A percentile compares a stretch with the other conserved stretches of the same genome.
These are phyloP conservation scores for Xylariaceae sp. DNA, from an alignment of 2,329 filamentous ascomycete genomes.

Conservation along the genomic window DNA sequence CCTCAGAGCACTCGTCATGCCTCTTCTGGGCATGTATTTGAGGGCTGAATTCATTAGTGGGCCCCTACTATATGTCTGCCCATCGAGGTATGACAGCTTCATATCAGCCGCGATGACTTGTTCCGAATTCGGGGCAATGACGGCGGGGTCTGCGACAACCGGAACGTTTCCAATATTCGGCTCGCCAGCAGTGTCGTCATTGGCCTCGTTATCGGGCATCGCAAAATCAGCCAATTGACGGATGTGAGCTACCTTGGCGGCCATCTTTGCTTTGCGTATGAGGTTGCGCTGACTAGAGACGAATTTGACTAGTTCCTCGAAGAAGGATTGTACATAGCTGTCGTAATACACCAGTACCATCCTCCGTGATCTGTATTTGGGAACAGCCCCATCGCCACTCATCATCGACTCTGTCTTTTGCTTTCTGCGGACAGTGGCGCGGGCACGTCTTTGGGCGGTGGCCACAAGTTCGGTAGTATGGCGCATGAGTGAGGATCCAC, in stretches of 20 bases:
- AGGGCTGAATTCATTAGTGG: constrained; percentile 18
- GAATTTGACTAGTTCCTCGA: constrained; percentile 76
- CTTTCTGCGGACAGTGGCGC: constrained; percentile 45
- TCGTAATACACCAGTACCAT: constrained; percentile 92
- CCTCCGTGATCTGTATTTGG: constrained; percentile 62
- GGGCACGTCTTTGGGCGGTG: constrained; percentile 41
- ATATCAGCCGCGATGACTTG: constrained; percentile 23
- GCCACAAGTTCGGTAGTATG: constrained; percentile 42
- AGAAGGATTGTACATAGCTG: constrained; percentile 73
- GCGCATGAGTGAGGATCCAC: constrained; percentile 34
- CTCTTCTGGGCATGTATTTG: constrained; percentile 23
- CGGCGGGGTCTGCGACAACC: constrained; percentile 21
- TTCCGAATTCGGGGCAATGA: constrained; percentile 9
- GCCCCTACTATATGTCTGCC: constrained; percentile 34
- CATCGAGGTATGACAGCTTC: constrained; percentile 35
- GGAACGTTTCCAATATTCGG: constrained; percentile 25
- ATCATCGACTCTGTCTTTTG: constrained; percentile 48
- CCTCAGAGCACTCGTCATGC: constrained; percentile 24
- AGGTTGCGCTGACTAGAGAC: constrained; percentile 76
- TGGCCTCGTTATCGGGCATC: constrained; percentile 44
- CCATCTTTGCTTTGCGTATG: constrained; percentile 83
- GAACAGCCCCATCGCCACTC: constrained; percentile 41
- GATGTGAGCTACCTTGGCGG: constrained; percentile 64
- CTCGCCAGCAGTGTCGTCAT: constrained; percentile 31
- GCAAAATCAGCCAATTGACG: constrained; percentile 55